These are phyloP conservation scores for Spizellomyces punctatus DNA, from an alignment of 192 early-diverging fungal genomes.

Conservation along the genomic window DNA sequence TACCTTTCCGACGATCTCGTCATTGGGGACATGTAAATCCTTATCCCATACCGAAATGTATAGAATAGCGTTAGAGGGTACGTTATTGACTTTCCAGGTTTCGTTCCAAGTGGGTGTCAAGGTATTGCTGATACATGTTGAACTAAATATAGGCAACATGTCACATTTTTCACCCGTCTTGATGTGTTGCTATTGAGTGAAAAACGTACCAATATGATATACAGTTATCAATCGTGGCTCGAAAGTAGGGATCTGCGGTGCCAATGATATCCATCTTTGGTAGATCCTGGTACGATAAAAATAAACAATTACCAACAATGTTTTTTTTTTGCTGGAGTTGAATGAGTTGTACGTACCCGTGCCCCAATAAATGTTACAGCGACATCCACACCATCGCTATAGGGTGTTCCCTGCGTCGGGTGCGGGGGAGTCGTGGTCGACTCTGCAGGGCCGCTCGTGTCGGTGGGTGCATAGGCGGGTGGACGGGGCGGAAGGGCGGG, in stretches of 20 bases:
- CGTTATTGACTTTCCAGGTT: slow-evolving; percentile 5
- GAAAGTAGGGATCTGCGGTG: slow-evolving; percentile 20
- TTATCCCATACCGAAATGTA: slow-evolving; percentile 12
- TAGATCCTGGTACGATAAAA: neutral
- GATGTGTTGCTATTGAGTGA: neutral
- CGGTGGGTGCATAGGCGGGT: neutral
- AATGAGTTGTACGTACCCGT: neutral
- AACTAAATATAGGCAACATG: neutral
- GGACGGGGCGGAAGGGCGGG: neutral
- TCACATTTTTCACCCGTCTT: neutral
- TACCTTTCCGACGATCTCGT: slow-evolving; percentile 22
- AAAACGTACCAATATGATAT: slow-evolving; percentile 7
- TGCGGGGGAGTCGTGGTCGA: neutral
- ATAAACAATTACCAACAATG: neutral
- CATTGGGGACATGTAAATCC: neutral
- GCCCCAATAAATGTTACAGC: neutral
- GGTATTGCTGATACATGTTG: slow-evolving; percentile 21
- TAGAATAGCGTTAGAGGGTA: slow-evolving; percentile 7
- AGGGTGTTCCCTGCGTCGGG: neutral
- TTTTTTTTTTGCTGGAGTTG: neutral
- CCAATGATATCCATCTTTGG: slow-evolving; percentile 26
- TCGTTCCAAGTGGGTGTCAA: slow-evolving; percentile 23
- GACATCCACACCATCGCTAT: neutral
- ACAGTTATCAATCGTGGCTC: slow-evolving; percentile 15
- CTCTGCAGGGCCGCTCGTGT: neutral